Evolutionary conservation across 2,329 filamentous ascomycete genomes (phyloP).

Genomic region (Fusarium papillatum): DNA sequence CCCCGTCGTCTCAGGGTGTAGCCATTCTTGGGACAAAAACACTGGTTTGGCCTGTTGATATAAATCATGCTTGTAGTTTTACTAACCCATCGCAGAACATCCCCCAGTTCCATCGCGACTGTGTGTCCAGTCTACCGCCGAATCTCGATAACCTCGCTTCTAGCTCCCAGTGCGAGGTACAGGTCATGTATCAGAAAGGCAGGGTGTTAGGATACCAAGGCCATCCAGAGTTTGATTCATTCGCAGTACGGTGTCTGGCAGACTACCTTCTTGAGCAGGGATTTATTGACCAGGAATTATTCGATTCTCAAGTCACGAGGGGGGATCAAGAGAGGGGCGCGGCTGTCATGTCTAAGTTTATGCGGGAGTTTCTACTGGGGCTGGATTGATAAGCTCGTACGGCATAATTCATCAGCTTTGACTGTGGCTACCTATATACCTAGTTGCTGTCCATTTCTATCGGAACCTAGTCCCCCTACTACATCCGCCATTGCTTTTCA

Average conservation of each 20-base stretch:
- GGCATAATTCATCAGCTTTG: not conserved
- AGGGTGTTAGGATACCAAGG: not conserved
- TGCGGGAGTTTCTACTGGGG: not conserved
- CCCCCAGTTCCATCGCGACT: not conserved
- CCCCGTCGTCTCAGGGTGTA: not conserved
- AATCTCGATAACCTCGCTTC: not conserved
- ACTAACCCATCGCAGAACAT: not conserved
- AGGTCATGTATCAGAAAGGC: not conserved
- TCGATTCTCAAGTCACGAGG: not conserved
- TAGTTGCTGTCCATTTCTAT: not conserved
- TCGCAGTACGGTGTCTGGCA: not conserved
- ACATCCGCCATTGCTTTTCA: not conserved
- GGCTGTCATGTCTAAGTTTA: not conserved
- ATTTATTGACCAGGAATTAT: not conserved
- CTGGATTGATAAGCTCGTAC: not conserved
- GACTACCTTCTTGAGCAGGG: not conserved
- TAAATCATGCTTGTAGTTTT: not conserved
- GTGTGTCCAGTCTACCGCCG: not conserved
- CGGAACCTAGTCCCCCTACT: not conserved
- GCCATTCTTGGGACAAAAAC: not conserved
- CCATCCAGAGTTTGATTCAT: not conserved
- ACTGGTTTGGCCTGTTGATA: not conserved
- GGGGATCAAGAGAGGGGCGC: not conserved
- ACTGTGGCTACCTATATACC: not conserved
- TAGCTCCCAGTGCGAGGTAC: not conserved